Base-by-base conservation (phyloP, 2,329 filamentous ascomycete genomes). In the Fusarium piperis region DNA sequence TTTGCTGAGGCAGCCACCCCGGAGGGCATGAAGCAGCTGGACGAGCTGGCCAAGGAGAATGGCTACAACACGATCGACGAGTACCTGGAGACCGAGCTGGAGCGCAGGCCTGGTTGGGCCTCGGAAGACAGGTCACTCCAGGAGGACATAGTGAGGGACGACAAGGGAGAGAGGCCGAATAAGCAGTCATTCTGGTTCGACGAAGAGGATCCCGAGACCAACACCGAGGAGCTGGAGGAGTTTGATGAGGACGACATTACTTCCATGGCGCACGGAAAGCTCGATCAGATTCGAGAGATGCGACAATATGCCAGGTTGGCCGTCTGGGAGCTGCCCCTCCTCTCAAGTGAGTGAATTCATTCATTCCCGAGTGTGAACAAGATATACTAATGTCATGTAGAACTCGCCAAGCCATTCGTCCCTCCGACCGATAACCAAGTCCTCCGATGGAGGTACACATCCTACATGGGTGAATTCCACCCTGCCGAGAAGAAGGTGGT, bases 381-480 rank as follows among this genome's bases (percentile, higher is more conserved):
- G 23, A 30, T 10, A 39, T 65, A 60, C 57, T 73, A 59, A 72
- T 60, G 44, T n/a, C 41, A 39, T 39, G 56, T 78, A 97, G 94
- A 95, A 79, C 88, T 96, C 70, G 92, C 93, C 62, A 93, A 93
- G 82, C 92, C 93, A 18, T 98, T 97, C 80, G 83, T 87, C 67
- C 89, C 91, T 3, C 94, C 95, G 2, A 87, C 88, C 15, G 81
- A 86, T 32, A 82, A 90, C 51, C 87, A 93, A 75, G 90, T 94
- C 51, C 89, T 99, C 64, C 92, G 95, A 77, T 99, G 98, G 90
- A 92, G 96, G 77, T 98, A 97, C 85, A 99, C 96, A 16, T 95
- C 92, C 38, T 98, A 98, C 84, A 92, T 99, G 88, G 95, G 95
- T 77, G 96, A 98, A 83, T 86, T 89, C 62, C 97, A 99, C 83